Evolutionary conservation across 2,329 filamentous ascomycete species (phyloP), one percentile per base, ranked within the genome.

Genomic region (Trichoderma sp.): DNA sequence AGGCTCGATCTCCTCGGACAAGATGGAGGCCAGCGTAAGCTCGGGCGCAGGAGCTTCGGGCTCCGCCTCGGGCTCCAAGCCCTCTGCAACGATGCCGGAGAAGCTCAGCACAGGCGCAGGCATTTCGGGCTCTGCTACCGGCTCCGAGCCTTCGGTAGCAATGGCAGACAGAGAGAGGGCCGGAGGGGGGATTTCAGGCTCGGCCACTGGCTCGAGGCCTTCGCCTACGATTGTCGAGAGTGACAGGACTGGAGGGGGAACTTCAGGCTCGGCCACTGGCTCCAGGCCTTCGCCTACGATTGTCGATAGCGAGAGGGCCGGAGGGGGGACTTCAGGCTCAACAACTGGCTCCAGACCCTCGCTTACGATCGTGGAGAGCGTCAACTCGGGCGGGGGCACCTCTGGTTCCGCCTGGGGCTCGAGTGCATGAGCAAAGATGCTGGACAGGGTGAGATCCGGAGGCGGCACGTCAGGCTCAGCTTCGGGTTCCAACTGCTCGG

Each of bases 291-390:
- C 67, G 2, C 64, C 67, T 7, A 68, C 56, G n/a, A 77, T 72
- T 10, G 65, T 65, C 14, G 73, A 74, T 21, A 76, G 47, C n/a
- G 68, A 67, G 28, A 77, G 68, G 3, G 57, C 55, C 1, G 72
- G 70, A 9, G 57, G 56, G 1, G 67, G 57, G 1, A 65, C 65
- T 47, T 69, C 66, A 2, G 71, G 65, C 63, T 81, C 80, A 3
- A 74, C 69, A 4, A 75, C 59, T 14, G 80, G 80, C 68, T 80
- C 77, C 3, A 83, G 74, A 30, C 72, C 72, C 68, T 82, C 76
- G 10, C 75, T 72, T 15, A 78, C 69, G 51, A 77, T 72, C 21
- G 67, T 68, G 39, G 72, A 77, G 45, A 77, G 72, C 67, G 71
- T 76, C 52, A 78, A 73, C n/a, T 71, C 63, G 7, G 74, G 74